Conservation (phyloP, 2,329 filamentous ascomycete species). For the Ophiostoma piceae region DNA sequence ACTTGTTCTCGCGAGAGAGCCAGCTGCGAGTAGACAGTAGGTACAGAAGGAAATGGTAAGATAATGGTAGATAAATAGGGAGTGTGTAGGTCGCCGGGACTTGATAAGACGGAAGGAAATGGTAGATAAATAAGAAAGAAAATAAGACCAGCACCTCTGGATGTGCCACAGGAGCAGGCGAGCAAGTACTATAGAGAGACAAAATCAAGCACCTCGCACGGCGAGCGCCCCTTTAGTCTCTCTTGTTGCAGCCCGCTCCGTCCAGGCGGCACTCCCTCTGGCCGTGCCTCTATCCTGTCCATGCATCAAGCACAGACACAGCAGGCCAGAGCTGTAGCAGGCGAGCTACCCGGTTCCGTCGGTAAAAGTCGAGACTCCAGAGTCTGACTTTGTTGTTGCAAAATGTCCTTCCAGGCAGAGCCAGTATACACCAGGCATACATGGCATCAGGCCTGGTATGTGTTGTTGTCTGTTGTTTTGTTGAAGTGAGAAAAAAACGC, state of each 20-base stretch:
- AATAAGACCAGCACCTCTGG: slow-evolving; percentile 26
- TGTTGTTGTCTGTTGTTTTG: not conserved
- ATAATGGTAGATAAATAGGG: no score
- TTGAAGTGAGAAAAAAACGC: not conserved
- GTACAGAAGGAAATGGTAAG: no score
- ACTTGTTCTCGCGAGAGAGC: not conserved
- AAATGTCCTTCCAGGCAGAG: not conserved
- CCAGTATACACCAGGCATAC: slow-evolving; percentile 17
- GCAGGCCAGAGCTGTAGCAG: slow-evolving; percentile 23
- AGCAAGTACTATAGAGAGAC: not conserved
- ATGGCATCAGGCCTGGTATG: not conserved
- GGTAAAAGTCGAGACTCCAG: no score
- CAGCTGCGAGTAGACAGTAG: not conserved
- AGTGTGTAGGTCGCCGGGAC: no score
- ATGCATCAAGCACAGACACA: not conserved
- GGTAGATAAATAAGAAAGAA: not conserved
- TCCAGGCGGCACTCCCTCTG: not conserved
- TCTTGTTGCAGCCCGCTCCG: not conserved
- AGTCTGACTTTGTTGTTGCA: not conserved
- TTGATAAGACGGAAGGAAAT: no score
- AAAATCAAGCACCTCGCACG: slow-evolving; percentile 19
- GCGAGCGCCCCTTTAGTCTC: slow-evolving; percentile 16
- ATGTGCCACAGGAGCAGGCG: not conserved
- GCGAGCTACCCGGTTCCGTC: slow-evolving; percentile 19
- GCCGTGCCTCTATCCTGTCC: not conserved